Base-by-base conservation (phyloP, 179 eudicot species). In the Patellifolia procumbens region DNA sequence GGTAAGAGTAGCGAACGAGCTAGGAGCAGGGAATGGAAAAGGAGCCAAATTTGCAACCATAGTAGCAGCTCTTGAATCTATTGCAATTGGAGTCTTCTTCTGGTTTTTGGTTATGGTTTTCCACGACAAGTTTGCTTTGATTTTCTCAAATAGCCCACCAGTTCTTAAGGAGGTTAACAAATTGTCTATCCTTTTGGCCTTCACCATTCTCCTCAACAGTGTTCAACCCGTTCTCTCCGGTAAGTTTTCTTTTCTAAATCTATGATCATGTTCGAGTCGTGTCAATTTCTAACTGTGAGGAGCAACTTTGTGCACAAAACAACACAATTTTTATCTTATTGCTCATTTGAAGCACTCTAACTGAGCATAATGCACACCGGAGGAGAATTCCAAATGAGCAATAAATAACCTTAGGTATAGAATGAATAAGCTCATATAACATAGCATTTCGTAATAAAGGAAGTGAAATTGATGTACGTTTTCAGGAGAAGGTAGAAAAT, bases 171-270 rank as follows among this genome's bases (percentile, higher is more conserved):
- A 42, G 11, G 85, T 83, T 8, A 76, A 76, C 60, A 34, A 76
- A 29, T 75, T 83, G 28, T 72, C 82, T 0, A 5, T 79, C 11
- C 71, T 83, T 34, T 70, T 83, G 20, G 80, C 82, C 68, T 83
- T 79, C 78, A 79, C 85, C 46, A 75, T 83, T 32, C 82, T 83
- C 51, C 75, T 82, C 75, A 83, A 83, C 80, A 83, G 85, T 24
- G 77, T 83, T 35, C 85, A 83, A 45, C 85, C 82, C 0, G 80
- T 83, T 49, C 85, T 83, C n/a, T 83, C 85, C 0, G 85, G 85
- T 83, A 78, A 19, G 13, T 53, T 53, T 5, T 53, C 1, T 13
- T 9, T 15, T 46, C 10, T 37, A 37, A 37, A 37, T 37, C 4
- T 37, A 3, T 37, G 4, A 3, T 37, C 42, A 37, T 37, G 42